Evolutionary conservation across 2,329 filamentous ascomycete species (phyloP), one percentile per base, ranked within the genome.

Genomic region (Arthrobotrys sphaeroides): DNA sequence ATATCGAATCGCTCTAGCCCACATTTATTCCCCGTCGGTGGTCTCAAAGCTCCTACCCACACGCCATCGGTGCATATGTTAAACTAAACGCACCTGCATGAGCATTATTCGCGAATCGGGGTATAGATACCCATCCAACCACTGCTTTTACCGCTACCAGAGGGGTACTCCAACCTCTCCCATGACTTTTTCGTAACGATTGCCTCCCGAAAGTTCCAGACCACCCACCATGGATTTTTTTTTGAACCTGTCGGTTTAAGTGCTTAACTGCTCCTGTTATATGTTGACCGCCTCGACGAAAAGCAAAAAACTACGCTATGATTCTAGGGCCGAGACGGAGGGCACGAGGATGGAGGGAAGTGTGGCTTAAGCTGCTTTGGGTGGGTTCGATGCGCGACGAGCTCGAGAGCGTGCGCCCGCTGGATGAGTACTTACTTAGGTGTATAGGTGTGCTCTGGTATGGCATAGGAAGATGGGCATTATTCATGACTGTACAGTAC

Each of bases 261-360:
- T 6, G 40, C 12, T 5, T 10, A 55, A n/a, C 10, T 13, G n/a
- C n/a, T n/a, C n/a, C n/a, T n/a, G n/a, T n/a, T n/a, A n/a, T n/a
- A n/a, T n/a, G n/a, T n/a, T n/a, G n/a, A 22, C 12, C 31, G 12
- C 51, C 28, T 22, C 49, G 1, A n/a, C 24, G 16, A 55, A 36
- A 36, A 55, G 51, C 51, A 55, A 55, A 55, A 55, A 38, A n/a
- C 16, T 20, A 43, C 62, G 47, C 62, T 67, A 67, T 47, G 9
- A 13, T 33, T 67, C 49, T 36, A 67, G 38, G 62, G 57, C 57
- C 24, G 13, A n/a, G n/a, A 67, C 62, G 62, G 62, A 67, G 24
- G 20, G 18, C 43, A 55, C 36, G 31, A 43, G 22, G 33, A 28
- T n/a, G 26, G 22, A 16, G 59, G n/a, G 31, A 20, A n/a, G 3